Evolutionary conservation across 78 protist genomes (phyloP), one percentile per base, ranked within the genome.

Genomic region (Ministeria vibrans): DNA sequence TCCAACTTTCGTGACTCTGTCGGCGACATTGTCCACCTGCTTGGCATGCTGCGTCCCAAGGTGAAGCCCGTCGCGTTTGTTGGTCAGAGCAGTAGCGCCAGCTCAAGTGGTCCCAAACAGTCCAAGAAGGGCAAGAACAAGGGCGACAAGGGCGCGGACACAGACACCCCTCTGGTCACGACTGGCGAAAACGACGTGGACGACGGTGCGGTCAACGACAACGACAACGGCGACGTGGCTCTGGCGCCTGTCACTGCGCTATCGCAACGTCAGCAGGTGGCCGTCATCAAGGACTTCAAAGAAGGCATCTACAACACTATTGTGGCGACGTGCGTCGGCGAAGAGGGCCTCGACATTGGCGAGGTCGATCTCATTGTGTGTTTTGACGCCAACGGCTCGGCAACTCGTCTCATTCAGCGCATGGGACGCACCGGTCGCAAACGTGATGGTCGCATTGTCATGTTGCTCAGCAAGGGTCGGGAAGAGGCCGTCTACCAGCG

Each of bases 261-360:
- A 2, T 13, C 66, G 74, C 73, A 27, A 41, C 46, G 45, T 80
- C 38, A 75, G 81, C 77, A 74, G 45, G 20, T 38, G 46, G 20
- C 28, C 43, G 64, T 70, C 23, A 22, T 96, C 43, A 11, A 22
- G 11, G 15, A 61, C 28, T 96, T 96, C 74, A 28, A 70, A 25
- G 0, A 18, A 27, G 98, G 98, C 53, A 32, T 2, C 13, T 68
- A 39, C 86, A 96, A 95, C 82, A 81, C 86, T 1, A 69, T 96
- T 25, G 97, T 96, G 7, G 53, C 96, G 20, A 97, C 99, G 18
- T 83, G 84, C 71, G 88, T 97, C 36, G 99, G 98, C 45, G 98
- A 95, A 46, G 98, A 95, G 70, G 94, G 94, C 15, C 79, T 91
- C 11, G 94, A 91, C 73, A 83, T 91, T 1, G 91, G 90, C 27